Base-by-base conservation (phyloP, 441 rosid genomes). In the Brassica balearica region DNA sequence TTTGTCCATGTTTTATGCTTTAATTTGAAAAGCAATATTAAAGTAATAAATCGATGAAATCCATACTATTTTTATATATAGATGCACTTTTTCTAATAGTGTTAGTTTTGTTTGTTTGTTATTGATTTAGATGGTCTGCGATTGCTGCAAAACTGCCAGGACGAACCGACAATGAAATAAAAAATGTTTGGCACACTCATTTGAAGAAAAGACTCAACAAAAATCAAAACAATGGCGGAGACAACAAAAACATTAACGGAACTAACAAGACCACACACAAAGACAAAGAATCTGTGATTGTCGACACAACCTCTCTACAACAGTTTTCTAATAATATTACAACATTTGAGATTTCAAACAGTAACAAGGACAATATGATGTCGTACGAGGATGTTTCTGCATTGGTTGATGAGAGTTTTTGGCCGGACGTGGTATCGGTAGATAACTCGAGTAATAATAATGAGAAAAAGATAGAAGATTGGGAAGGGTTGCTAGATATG, bases 111-210 rank as follows among this genome's bases (percentile, higher is more conserved):
- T 72, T 72, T 78, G 69, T 73, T 29, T 29, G 34, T 29, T 29
- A 25, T 51, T 53, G 41, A 14, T 25, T 29, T 78, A 84, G 85
- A 68, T 85, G 87, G 85, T 82, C 87, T 5, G 81, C 84, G 11
- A 85, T 85, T 6, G 87, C 85, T 41, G 81, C 87, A 27, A 77
- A 72, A 20, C 36, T 85, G 66, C 87, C 87, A 8, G 87, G 87
- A 60, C 72, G 87, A 41, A 85, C 85, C 8, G 85, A 85, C 82
- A 85, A 85, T 10, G 87, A 85, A 79, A 85, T 85, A 14, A 85
- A 85, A 76, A 85, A 85, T 25, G 84, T 82, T 6, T 85, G 87
- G 87, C 85, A 82, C 63, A 85, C 85, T 72, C 85, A 82, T 68
- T 72, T 85, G 72, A 85, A 85, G 79, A 84, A 84, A 65, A 82